These are phyloP conservation scores for Ascocoryne sarcoides DNA, from an alignment of 2,329 filamentous ascomycete species.

Conservation along the genomic window DNA sequence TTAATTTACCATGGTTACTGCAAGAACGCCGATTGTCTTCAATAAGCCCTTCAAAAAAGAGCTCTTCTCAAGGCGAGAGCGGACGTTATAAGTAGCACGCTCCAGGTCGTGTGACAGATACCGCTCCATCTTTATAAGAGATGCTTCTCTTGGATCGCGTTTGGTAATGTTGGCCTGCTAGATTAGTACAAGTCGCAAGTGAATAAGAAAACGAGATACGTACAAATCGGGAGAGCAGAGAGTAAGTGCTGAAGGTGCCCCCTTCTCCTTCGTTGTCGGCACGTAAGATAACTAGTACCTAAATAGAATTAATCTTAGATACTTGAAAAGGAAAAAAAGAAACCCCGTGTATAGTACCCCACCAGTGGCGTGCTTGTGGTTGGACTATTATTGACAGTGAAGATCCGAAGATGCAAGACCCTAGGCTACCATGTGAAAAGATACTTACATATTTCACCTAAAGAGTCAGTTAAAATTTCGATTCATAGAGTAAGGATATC, in stretches of 20 bases:
- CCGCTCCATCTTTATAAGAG: constrained; percentile 49
- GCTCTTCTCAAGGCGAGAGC: constrained; percentile 50
- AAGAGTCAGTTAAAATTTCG: background rate
- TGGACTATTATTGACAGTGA: too few species aligned
- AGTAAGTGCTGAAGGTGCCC: constrained; percentile 61
- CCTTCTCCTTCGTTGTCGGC: constrained; percentile 65
- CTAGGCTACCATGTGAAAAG: too few species aligned
- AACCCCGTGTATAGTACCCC: too few species aligned
- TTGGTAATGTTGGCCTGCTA: constrained; percentile 45
- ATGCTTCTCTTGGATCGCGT: constrained; percentile 46
- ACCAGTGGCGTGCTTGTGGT: too few species aligned
- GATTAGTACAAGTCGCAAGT: background rate
- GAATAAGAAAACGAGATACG: background rate
- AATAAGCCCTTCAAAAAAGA: constrained; percentile 42
- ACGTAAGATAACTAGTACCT: constrained; percentile 49
- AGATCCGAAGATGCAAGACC: too few species aligned
- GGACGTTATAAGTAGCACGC: constrained; percentile 40
- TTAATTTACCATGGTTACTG: constrained; percentile 33
- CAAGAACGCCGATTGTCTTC: constrained; percentile 55
- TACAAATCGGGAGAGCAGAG: constrained; percentile 49
- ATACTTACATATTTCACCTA: constrained; percentile 44
- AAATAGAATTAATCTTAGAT: too few species aligned
- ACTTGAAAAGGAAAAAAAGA: too few species aligned
- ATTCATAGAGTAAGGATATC: background rate
- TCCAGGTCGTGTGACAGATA: constrained; percentile 47